Evolutionary conservation across 371 early-diverging fungal species (phyloP), one percentile per base, ranked within the genome.

Genomic region (Batkoa obscura): DNA sequence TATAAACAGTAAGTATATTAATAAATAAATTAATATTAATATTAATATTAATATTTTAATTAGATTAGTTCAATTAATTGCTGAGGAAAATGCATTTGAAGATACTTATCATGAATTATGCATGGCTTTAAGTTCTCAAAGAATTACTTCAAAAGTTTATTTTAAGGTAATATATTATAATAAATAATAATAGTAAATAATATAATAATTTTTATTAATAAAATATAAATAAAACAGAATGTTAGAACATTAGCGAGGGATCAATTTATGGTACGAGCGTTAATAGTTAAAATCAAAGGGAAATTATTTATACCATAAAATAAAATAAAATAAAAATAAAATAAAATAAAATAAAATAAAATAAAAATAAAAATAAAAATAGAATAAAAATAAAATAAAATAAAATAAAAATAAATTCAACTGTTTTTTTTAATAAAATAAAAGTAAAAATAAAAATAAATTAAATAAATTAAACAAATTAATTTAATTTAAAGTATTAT

Each of bases 241-340:
- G 47, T 47, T 8, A n/a, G 47, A 4, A 4, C 47, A 4, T 31
- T 50, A 34, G 50, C 50, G 13, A 17, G 34, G 13, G 50, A 50
- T 36, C 50, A 50, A 15, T 50, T 50, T 50, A 50, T 34, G 34
- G 34, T n/a, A 5, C 15, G 50, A 34, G 50, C 50, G 5, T 34
- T 50, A 13, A 50, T 50, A 12, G n/a, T 50, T 34, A 50, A 50
- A 50, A 50, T 50, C 50, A 50, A 50, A 50, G 17, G 32, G 13
- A 17, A 31, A 13, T 36, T 50, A 30, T 31, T n/a, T 3, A 31
- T 50, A 13, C 50, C 50, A 13, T 32, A 15, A 48, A 6, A 13
- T 39, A 5, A 39, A 39, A 39, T n/a, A n/a, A n/a, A n/a, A n/a
- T n/a, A n/a, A n/a, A n/a, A n/a, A n/a, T 39, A 5, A 39, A 39